These are phyloP conservation scores for Gilbertella persicaria DNA, from an alignment of 371 early-diverging fungal species.

Conservation along the genomic window DNA sequence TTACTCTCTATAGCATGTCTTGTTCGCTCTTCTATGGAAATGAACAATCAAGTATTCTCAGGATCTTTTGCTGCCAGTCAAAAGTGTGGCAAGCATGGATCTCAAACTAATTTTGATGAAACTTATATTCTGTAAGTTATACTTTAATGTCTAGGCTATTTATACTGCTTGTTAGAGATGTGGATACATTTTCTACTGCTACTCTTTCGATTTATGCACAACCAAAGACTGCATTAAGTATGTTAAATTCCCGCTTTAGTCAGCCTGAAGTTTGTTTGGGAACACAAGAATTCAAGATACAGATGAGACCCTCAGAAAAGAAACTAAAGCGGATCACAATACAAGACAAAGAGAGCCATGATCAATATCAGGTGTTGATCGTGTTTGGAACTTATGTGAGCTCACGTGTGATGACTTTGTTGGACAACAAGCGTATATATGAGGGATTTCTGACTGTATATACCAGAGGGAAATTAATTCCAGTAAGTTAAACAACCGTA, in stretches of 20 bases:
- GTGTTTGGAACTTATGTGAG: conserved; percentile 43
- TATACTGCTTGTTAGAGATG: conserved; percentile 27
- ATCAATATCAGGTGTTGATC: conserved; percentile 34
- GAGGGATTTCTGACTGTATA: conserved; percentile 46
- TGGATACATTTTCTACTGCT: conserved; percentile 23
- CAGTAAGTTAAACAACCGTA: conserved; percentile 30
- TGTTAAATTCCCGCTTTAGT: conserved; percentile 22
- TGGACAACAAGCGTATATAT: conserved; percentile 33
- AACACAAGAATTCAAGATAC: conserved; percentile 28
- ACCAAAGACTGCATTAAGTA: conserved; percentile 23
- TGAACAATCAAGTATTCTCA: conserved; percentile 31
- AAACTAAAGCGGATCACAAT: conserved; percentile 34
- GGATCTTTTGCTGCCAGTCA: conserved; percentile 27
- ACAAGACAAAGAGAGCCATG: conserved; percentile 10
- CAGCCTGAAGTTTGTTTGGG: conserved; percentile 31
- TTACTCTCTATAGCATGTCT: conserved; percentile 23
- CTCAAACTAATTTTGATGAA: conserved; percentile 44
- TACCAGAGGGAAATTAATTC: conserved; percentile 36
- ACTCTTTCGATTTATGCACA: conserved; percentile 33
- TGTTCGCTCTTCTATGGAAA: conserved; percentile 34
- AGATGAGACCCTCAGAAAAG: conserved; percentile 33
- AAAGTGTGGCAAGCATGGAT: conserved; percentile 42
- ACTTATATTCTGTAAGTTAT: conserved; percentile 42
- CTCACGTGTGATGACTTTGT: conserved; percentile 26
- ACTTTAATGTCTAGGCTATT: not conserved